Evolutionary conservation across 1,284 basidiomycete species (phyloP).

Genomic region (Leccinum griseonigrum): DNA sequence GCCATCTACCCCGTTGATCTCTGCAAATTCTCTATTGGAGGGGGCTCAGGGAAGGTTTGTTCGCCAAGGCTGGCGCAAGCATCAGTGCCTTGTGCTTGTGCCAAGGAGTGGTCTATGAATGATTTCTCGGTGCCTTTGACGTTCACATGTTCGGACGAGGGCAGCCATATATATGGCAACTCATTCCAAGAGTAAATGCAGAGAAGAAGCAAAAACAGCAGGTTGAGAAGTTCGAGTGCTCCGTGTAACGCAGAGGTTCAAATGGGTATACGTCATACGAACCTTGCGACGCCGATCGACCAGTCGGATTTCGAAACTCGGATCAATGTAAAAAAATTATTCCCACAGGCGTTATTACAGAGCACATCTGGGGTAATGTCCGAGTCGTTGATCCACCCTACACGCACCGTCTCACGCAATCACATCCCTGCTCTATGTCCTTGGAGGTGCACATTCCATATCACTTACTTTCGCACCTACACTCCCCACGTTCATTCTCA

Average conservation of each 20-base stretch:
- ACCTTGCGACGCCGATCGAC: neutral
- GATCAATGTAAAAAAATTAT: neutral
- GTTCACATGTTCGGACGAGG: slow-evolving; percentile 72
- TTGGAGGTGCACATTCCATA: neutral
- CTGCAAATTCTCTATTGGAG: slow-evolving; percentile 69
- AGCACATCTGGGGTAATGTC: neutral
- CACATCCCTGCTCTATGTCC: neutral
- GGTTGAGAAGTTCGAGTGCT: neutral
- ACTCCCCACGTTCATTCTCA: neutral
- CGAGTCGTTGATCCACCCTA: neutral
- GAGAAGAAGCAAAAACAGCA: too few relatives aligned
- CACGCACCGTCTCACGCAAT: neutral
- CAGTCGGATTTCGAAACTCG: neutral
- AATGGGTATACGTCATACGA: neutral
- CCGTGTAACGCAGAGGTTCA: neutral
- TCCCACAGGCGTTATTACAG: neutral
- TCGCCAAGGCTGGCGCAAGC: slow-evolving; percentile 69
- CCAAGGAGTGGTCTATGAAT: too few relatives aligned
- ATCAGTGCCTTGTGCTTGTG: slow-evolving; percentile 59
- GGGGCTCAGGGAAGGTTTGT: slow-evolving; percentile 72
- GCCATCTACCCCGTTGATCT: slow-evolving; percentile 76
- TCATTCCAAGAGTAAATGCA: neutral
- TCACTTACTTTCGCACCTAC: too few relatives aligned
- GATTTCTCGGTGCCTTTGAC: slow-evolving; percentile 57
- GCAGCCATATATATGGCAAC: neutral